A percentile compares a stretch with the other conserved stretches of the same genome.
These are phyloP conservation scores for Pestalotiopsis sp. DNA, from an alignment of 2,329 filamentous ascomycete genomes.

Conservation along the genomic window DNA sequence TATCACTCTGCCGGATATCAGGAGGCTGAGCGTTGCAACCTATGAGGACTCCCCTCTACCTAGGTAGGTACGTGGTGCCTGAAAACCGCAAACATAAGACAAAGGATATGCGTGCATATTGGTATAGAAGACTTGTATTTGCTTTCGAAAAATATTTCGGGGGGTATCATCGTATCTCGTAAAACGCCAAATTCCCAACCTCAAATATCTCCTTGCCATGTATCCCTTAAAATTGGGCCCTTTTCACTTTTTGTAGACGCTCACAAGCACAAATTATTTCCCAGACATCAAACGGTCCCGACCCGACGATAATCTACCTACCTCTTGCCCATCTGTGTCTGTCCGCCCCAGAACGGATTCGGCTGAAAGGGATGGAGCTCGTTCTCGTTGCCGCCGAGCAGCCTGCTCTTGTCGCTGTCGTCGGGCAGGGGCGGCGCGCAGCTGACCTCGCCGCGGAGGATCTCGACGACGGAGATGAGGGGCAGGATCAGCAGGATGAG, in stretches of 20 bases:
- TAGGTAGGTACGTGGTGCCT: background rate
- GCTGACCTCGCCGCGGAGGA: constrained; percentile 50
- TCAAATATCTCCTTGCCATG: background rate
- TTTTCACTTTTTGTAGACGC: background rate
- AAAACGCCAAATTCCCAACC: background rate
- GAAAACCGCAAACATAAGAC: background rate
- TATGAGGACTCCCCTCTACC: too few species aligned
- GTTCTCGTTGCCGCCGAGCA: background rate
- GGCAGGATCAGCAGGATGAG: constrained; percentile 63
- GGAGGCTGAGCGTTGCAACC: too few species aligned
- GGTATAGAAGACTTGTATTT: background rate
- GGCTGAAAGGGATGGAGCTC: constrained; percentile 11
- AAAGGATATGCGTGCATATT: background rate
- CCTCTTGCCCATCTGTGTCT: background rate
- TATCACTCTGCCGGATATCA: too few species aligned
- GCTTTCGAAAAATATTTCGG: background rate
- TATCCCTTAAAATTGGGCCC: background rate
- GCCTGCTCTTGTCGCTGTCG: constrained; percentile 3
- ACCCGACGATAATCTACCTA: background rate
- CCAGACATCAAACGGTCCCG: background rate
- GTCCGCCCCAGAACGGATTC: constrained; percentile 8
- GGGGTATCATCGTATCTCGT: background rate
- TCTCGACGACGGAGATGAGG: constrained; percentile 61
- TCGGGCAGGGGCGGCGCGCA: constrained; percentile 29
- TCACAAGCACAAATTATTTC: background rate